phyloP scores from a whole-genome alignment of 2,329 filamentous ascomycete species.

The Fusarium annulatum region DNA sequence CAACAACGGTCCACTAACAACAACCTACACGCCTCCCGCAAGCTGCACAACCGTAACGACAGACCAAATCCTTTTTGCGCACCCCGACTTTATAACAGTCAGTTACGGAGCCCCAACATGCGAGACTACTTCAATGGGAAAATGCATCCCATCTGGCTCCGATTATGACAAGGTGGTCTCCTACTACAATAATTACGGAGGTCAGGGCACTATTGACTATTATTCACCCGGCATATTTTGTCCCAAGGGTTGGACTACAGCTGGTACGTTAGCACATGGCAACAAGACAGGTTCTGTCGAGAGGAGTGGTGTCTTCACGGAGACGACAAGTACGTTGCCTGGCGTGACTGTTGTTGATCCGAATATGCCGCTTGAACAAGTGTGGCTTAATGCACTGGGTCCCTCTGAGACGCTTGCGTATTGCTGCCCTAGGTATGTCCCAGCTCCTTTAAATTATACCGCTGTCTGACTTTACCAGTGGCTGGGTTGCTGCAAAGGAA shows the following conservation, averaged over 20 bases:
- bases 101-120: not conserved
- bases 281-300: not conserved
- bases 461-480: no score
- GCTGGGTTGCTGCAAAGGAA: no score
- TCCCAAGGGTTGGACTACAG: constrained; percentile 43
- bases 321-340: not conserved
- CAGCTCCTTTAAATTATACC: no score
- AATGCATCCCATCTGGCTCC: fast-evolving
- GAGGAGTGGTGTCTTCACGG: constrained; percentile 23
- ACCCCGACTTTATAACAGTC: not conserved
- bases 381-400: constrained; percentile 2
- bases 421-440: constrained; percentile 39
- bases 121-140: fast-evolving
- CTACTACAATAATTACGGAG: not conserved
- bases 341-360: not conserved
- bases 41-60: constrained; percentile 32
- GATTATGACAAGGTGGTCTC: not conserved
- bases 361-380: not conserved
- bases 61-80: not conserved
- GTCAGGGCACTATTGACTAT: constrained; percentile 21
- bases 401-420: constrained; percentile 33
- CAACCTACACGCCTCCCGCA: constrained; percentile 41
- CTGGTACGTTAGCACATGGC: constrained; percentile 22
- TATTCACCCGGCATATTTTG: constrained; percentile 43
- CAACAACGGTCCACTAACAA: constrained; percentile 48